Conservation (phyloP, 2,329 filamentous ascomycete species). For the Pseudocercospora ulei region DNA sequence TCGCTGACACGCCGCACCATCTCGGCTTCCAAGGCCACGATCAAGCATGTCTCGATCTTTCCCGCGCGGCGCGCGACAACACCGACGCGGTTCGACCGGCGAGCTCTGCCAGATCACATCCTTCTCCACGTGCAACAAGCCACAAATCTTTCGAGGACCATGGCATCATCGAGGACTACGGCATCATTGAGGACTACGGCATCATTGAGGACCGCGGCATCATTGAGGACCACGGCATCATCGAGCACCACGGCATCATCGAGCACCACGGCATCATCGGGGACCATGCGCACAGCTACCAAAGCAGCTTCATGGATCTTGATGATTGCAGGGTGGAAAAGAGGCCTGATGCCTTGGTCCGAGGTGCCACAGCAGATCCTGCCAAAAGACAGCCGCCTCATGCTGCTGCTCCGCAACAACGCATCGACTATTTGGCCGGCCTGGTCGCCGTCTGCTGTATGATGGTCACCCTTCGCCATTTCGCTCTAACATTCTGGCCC, state of each 20-base stretch:
- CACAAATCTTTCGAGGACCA: slow-evolving; percentile 1
- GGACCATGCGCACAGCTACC: slow-evolving; percentile 7
- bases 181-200: too few relatives aligned
- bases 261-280: too few relatives aligned
- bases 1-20: background rate
- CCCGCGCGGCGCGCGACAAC: slow-evolving; percentile 11
- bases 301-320: slow-evolving; percentile 20
- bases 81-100: slow-evolving; percentile 14
- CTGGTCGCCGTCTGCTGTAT: slow-evolving; percentile 40
- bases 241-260: too few relatives aligned
- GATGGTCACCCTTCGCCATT: slow-evolving; percentile 41
- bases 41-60: slow-evolving; percentile 15
- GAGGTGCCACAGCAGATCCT: slow-evolving; percentile 18
- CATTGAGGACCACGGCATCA: too few relatives aligned
- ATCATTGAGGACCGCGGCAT: too few relatives aligned
- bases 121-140: background rate
- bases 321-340: slow-evolving; percentile 12
- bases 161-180: too few relatives aligned
- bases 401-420: slow-evolving; percentile 19
- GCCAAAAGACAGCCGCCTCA: slow-evolving; percentile 16
- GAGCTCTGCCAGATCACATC: slow-evolving; percentile 8
- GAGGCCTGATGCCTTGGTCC: slow-evolving; percentile 20
- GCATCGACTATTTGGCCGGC: slow-evolving; percentile 43
- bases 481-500: slow-evolving; percentile 39
- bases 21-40: slow-evolving; percentile 7